Evolutionary conservation across 805 yeast genomes (phyloP).

Genomic region (Teunomyces barrocoloradensis): DNA sequence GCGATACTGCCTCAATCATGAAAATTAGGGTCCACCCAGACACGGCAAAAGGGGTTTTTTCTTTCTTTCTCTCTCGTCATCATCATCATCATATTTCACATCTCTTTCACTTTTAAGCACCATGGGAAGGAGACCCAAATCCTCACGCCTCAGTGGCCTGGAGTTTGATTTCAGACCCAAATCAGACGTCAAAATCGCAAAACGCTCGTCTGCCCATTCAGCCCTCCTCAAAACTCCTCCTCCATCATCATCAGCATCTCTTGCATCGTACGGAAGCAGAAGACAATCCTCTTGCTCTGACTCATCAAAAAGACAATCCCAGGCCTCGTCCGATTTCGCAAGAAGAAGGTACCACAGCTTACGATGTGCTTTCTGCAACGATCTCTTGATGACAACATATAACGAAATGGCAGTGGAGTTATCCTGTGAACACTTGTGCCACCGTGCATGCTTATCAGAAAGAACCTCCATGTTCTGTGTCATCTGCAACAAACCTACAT

Average conservation of each 20-base stretch:
- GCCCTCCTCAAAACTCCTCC: conserved; percentile 3
- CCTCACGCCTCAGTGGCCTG: background rate
- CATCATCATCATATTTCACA: background rate
- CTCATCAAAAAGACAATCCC: conserved; percentile 1
- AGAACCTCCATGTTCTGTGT: background rate
- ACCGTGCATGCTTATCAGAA: conserved; percentile 20
- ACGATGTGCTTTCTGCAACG: conserved; percentile 20
- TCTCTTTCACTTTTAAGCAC: background rate
- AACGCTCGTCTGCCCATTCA: conserved; percentile 9
- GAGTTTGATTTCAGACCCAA: background rate
- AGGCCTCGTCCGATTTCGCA: background rate
- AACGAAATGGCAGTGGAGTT: conserved; percentile 18
- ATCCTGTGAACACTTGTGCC: conserved; percentile 25
- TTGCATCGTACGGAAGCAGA: conserved; percentile 7
- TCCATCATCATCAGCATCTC: conserved; percentile 5
- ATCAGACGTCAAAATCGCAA: background rate
- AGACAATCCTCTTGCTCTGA: background rate
- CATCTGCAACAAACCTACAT: background rate
- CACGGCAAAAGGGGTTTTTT: too few species aligned
- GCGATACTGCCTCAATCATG: background rate
- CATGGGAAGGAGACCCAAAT: background rate
- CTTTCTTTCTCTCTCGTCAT: background rate
- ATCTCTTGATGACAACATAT: conserved; percentile 10
- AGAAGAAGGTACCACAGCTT: background rate
- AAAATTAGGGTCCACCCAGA: background rate